phyloP scores from a whole-genome alignment of 306 rosid species.

The Castanea mollissima region DNA sequence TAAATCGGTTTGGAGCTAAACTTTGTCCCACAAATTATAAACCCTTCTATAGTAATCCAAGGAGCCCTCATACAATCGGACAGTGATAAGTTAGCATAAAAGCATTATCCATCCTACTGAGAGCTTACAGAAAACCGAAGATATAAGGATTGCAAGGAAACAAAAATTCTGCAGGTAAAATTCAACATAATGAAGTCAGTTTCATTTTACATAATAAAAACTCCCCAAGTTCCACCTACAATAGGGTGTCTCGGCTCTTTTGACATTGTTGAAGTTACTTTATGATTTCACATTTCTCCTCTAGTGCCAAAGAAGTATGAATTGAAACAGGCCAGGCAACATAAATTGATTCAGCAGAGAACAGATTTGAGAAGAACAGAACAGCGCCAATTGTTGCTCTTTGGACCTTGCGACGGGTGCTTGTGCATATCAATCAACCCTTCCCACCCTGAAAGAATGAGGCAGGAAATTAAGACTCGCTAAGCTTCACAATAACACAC shows the following conservation, averaged over 20 bases:
- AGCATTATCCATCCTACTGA: neutral
- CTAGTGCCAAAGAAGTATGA: neutral
- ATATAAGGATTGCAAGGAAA: neutral
- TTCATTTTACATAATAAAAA: slow-evolving; percentile 8
- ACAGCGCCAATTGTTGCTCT: neutral
- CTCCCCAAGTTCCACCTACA: neutral
- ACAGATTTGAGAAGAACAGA: neutral
- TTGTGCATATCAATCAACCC: slow-evolving; percentile 22
- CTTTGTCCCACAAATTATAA: neutral
- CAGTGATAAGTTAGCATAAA: neutral
- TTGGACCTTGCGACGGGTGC: neutral
- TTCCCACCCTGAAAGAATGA: slow-evolving; percentile 28
- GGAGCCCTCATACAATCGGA: neutral
- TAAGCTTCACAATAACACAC: neutral
- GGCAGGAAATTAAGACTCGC: neutral
- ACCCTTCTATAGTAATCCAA: neutral
- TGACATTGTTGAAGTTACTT: slow-evolving; percentile 8
- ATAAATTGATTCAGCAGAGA: slow-evolving; percentile 10
- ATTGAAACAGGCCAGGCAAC: slow-evolving; percentile 11
- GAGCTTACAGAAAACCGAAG: neutral
- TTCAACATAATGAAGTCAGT: neutral
- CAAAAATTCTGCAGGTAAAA: slow-evolving; percentile 3
- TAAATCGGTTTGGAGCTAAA: neutral
- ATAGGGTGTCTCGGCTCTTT: slow-evolving; percentile 6
- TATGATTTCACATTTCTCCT: slow-evolving; percentile 14